Evolutionary conservation across 2,329 filamentous ascomycete genomes (phyloP).

Genomic region (Fusarium albidum): DNA sequence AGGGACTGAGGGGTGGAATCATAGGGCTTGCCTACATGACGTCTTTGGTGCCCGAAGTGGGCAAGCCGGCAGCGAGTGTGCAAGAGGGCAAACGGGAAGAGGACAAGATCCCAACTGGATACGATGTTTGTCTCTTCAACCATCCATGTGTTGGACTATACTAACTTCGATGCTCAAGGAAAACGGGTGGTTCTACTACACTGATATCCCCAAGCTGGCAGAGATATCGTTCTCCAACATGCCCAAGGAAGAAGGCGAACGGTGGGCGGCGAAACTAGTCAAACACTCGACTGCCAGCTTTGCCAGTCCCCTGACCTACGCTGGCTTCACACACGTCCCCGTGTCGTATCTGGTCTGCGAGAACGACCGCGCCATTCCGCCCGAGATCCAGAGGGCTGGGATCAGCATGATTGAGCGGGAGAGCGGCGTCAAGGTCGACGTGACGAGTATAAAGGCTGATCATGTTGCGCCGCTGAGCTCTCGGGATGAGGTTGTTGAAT

Average conservation of each 20-base stretch:
- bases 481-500: constrained; percentile 37
- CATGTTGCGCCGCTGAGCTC: constrained; percentile 44
- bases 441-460: constrained; percentile 45
- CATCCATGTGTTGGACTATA: not conserved
- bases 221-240: constrained; percentile 38
- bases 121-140: not conserved
- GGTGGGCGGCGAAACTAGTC: constrained; percentile 3
- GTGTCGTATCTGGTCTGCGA: constrained; percentile 51
- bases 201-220: constrained; percentile 20
- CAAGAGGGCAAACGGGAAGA: not conserved
- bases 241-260: constrained; percentile 33
- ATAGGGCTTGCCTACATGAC: constrained; percentile 43
- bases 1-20: constrained; percentile 45
- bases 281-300: constrained; percentile 48
- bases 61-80: constrained; percentile 10
- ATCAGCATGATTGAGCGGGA: constrained; percentile 47
- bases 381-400: constrained; percentile 41
- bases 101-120: not conserved
- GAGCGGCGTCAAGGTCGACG: constrained; percentile 48
- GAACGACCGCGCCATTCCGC: constrained; percentile 37
- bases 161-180: constrained; percentile 34
- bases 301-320: constrained; percentile 44
- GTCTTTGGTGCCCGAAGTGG: constrained; percentile 36
- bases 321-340: constrained; percentile 50
- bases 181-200: constrained; percentile 41